phyloP scores from a whole-genome alignment of 1,284 basidiomycete species.

The Ustilago loliicola region DNA sequence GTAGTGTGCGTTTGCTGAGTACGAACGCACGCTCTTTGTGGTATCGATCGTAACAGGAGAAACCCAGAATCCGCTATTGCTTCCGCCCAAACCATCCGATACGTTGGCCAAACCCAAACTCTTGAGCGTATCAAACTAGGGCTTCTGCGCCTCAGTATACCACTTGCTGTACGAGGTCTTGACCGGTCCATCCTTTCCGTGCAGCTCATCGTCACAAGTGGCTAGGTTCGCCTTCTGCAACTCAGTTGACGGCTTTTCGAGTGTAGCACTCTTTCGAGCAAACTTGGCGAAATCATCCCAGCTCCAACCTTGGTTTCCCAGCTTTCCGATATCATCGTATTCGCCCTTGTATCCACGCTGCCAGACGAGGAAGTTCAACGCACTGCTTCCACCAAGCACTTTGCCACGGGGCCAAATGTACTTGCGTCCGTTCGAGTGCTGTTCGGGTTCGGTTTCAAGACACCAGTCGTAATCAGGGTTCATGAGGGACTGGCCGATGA shows the following conservation, averaged over 20 bases:
- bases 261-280: constrained; percentile 38
- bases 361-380: constrained; percentile 72
- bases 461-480: constrained; percentile 59
- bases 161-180: constrained; percentile 56
- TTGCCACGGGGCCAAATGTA: constrained; percentile 57
- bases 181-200: constrained; percentile 51
- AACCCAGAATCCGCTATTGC: constrained; percentile 59
- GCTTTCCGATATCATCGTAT: constrained; percentile 55
- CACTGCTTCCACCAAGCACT: constrained; percentile 61
- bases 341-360: constrained; percentile 59
- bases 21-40: constrained; percentile 49
- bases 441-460: constrained; percentile 46
- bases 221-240: constrained; percentile 56
- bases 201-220: constrained; percentile 39
- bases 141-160: constrained; percentile 57
- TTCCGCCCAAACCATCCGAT: constrained; percentile 42
- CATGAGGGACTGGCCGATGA: constrained; percentile 57
- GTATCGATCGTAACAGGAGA: constrained; percentile 43
- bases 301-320: constrained; percentile 58
- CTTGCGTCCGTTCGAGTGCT: constrained; percentile 52
- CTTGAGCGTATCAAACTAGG: constrained; percentile 57
- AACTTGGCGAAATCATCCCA: constrained; percentile 55
- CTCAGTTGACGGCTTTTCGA: constrained; percentile 36
- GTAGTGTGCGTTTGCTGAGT: constrained; percentile 55
- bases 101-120: constrained; percentile 48